Base-by-base conservation (phyloP, 2,329 filamentous ascomycete genomes). In the Ascochyta lentis region DNA sequence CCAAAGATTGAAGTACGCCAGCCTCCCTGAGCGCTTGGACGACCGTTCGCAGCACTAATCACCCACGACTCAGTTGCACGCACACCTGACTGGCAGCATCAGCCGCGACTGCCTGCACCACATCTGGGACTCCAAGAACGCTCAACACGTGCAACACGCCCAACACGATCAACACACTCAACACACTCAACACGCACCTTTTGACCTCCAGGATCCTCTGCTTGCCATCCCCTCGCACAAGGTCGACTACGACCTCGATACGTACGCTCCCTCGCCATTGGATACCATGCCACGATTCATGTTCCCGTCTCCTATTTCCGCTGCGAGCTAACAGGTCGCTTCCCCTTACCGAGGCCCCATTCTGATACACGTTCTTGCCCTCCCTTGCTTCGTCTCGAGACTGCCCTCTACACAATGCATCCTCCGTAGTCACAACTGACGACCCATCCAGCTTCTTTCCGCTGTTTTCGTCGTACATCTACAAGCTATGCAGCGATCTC, bases 71-170 rank as follows among this genome's bases (percentile, higher is more conserved):
- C 65, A 92, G 88, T 83, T 94, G 49, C 91, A 95, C 67, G 90
- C 91, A 59, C 90, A 95, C 75, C 81, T 95, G 40, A 90, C 86
- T 37, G 90, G 91, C 49, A 92, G 89, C 73, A 91, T 95, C 72
- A 89, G 85, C 69, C 85, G 88, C 29, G 78, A 85, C 66, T 88
- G 85, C 58, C 84, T 95, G 2, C 89, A 92, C 69, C 83, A 90
- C 34, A 86, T 94, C 69, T 95, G 91, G 90, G 65, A 78, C 43
- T 73, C 74, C 50, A 90, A 87, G 70, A 85, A 83, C 55, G 76
- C 77, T 3, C 66, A 70, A 19, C 75, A 82, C 7, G 78, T 19
- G 19, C 19, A 19, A 19, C 19, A 19, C 19, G 19, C 19, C 19
- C 19, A 19, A 19, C 19, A 19, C 19, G 16, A 16, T 16, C 16